Evolutionary conservation across 2,329 filamentous ascomycete genomes (phyloP).

Genomic region (Pyricularia sp.): DNA sequence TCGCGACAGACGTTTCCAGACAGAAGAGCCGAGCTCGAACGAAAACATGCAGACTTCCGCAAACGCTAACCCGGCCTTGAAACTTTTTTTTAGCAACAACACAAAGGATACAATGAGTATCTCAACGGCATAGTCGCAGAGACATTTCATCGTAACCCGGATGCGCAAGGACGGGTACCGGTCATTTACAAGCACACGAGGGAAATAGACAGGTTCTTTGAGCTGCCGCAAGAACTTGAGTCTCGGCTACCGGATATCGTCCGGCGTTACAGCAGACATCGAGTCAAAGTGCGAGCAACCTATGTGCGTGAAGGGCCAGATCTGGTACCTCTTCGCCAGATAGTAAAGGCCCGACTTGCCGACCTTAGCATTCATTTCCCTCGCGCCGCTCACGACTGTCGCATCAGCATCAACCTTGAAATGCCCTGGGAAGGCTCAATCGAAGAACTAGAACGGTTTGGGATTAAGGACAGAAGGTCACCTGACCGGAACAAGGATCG

Average conservation of each 20-base stretch:
- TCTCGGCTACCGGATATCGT: constrained; percentile 56
- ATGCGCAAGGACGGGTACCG: constrained; percentile 36
- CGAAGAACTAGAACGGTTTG: constrained; percentile 38
- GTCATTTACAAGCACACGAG: constrained; percentile 75
- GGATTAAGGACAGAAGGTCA: constrained; percentile 25
- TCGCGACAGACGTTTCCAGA: background rate
- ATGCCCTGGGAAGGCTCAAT: constrained; percentile 71
- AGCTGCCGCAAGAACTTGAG: constrained; percentile 53
- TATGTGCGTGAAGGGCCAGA: constrained; percentile 49
- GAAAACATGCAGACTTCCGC: background rate
- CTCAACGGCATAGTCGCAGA: constrained; percentile 62
- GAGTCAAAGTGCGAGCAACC: constrained; percentile 62
- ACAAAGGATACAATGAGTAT: constrained; percentile 74
- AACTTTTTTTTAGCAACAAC: constrained; percentile 51
- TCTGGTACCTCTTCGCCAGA: constrained; percentile 45
- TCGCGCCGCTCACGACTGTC: constrained; percentile 70
- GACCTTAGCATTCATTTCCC: constrained; percentile 87
- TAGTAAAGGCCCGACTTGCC: constrained; percentile 82
- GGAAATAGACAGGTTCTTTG: constrained; percentile 82
- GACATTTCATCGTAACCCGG: constrained; percentile 44
- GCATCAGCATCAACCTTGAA: constrained; percentile 91
- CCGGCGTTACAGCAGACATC: constrained; percentile 43
- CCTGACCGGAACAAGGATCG: constrained; percentile 77
- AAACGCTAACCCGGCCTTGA: background rate
- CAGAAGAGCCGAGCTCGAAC: background rate